Conservation (phyloP, 1,284 basidiomycete species). For the Melampsora larici-populina region DNA sequence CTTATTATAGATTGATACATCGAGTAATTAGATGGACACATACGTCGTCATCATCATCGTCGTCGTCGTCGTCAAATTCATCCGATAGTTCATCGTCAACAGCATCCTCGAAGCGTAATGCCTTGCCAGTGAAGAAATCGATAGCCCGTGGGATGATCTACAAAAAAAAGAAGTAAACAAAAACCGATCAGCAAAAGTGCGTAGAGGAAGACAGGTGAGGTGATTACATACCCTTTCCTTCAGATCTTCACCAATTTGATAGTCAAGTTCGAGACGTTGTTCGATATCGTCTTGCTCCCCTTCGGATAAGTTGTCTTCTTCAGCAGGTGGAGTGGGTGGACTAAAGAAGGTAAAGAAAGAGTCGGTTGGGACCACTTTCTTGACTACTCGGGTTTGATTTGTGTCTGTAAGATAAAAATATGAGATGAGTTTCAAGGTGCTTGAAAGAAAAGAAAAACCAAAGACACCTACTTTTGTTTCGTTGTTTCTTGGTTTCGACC, state of each 20-base stretch:
- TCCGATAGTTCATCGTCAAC: constrained; percentile 40
- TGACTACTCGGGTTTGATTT: constrained; percentile 42
- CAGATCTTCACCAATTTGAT: constrained; percentile 43
- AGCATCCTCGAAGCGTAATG: constrained; percentile 34
- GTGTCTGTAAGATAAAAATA: constrained; percentile 25
- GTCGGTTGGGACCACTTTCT: constrained; percentile 42
- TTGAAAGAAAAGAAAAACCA: neutral
- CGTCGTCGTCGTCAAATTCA: constrained; percentile 38
- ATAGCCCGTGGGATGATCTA: constrained; percentile 43
- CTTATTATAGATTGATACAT: neutral
- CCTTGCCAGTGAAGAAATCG: constrained; percentile 43
- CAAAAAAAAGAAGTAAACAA: neutral
- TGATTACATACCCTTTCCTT: constrained; percentile 33
- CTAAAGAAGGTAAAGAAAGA: constrained; percentile 43
- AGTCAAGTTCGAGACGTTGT: constrained; percentile 39
- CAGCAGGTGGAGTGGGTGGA: constrained; percentile 31
- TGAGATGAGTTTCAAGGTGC: neutral
- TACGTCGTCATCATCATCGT: constrained; percentile 29
- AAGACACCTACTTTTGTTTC: too few species aligned
- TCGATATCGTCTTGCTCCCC: constrained; percentile 43
- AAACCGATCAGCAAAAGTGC: neutral
- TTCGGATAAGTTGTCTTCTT: constrained; percentile 41
- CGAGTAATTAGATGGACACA: neutral
- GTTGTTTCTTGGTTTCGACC: constrained; percentile 41
- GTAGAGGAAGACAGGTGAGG: neutral